These are phyloP conservation scores for Calonectria hongkongensis DNA, from an alignment of 2,329 filamentous ascomycete genomes.

Conservation along the genomic window DNA sequence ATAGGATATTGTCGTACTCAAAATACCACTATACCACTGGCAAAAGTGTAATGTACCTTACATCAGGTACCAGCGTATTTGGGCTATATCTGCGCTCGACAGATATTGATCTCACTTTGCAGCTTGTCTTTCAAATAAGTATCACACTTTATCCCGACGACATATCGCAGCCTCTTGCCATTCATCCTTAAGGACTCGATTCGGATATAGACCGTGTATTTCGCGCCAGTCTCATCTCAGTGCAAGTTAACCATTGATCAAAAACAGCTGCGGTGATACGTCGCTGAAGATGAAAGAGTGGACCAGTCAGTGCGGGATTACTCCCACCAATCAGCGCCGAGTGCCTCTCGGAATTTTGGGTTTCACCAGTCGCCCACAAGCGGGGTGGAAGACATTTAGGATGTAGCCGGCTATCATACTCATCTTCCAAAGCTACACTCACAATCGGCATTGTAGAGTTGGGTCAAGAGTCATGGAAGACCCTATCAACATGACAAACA, in stretches of 20 bases:
- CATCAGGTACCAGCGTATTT: too few species aligned
- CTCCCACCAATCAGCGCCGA: slow-evolving; percentile 1
- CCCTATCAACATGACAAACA: slow-evolving; percentile 40
- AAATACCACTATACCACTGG: too few species aligned
- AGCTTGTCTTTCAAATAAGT: neutral
- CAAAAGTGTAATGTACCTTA: too few species aligned
- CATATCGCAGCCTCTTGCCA: neutral
- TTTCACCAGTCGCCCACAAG: neutral
- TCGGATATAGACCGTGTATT: neutral
- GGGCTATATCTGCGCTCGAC: too few species aligned
- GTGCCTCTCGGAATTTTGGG: neutral
- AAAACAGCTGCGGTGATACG: neutral
- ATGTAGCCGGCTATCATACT: neutral
- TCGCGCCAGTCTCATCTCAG: neutral
- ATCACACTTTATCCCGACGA: neutral
- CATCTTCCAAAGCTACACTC: neutral
- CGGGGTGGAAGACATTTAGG: neutral
- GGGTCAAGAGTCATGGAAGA: slow-evolving; percentile 44
- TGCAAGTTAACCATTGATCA: neutral
- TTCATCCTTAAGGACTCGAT: neutral
- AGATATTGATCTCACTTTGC: neutral
- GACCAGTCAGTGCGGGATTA: neutral
- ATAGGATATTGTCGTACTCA: too few species aligned
- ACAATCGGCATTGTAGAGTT: neutral
- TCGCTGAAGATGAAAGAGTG: neutral